Evolutionary conservation across 2,329 filamentous ascomycete genomes (phyloP).

Genomic region (Pseudocercospora fijiensis): DNA sequence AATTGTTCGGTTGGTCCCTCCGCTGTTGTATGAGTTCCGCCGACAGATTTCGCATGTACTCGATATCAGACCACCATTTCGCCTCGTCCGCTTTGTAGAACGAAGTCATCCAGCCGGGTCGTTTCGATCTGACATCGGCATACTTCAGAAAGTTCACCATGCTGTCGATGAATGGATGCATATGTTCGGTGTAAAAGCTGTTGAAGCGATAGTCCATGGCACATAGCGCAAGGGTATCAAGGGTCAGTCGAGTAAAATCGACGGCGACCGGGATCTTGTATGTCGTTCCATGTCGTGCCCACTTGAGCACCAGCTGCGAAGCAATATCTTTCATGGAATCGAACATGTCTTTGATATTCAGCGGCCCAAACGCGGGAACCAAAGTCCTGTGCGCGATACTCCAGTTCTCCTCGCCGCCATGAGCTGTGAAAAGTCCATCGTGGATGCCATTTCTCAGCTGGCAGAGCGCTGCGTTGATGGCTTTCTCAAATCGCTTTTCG

Average conservation of each 20-base stretch:
- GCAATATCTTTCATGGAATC: constrained; percentile 52
- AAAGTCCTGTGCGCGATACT: constrained; percentile 53
- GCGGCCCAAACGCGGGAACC: constrained; percentile 67
- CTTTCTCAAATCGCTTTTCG: constrained; percentile 56
- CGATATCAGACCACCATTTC: constrained; percentile 57
- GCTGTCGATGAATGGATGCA: constrained; percentile 68
- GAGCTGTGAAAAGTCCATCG: constrained; percentile 66
- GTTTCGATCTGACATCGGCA: constrained; percentile 39
- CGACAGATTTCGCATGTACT: constrained; percentile 55
- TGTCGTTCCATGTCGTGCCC: constrained; percentile 51
- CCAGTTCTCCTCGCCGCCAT: constrained; percentile 41
- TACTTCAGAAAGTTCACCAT: constrained; percentile 62
- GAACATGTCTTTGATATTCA: constrained; percentile 64
- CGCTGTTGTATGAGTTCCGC: constrained; percentile 62
- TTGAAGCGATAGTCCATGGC: constrained; percentile 65
- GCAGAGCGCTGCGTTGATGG: constrained; percentile 50
- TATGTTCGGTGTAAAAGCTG: constrained; percentile 61
- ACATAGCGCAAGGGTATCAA: constrained; percentile 68
- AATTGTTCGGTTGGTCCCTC: constrained; percentile 54
- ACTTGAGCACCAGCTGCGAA: constrained; percentile 38
- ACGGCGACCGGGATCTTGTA: constrained; percentile 60
- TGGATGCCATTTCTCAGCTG: constrained; percentile 61
- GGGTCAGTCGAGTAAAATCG: constrained; percentile 69
- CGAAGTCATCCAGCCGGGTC: constrained; percentile 47
- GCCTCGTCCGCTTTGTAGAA: constrained; percentile 48